Evolutionary conservation across 225 moss, liverwort and hornwort genomes (phyloP).

Genomic region (Bryum argenteum): DNA sequence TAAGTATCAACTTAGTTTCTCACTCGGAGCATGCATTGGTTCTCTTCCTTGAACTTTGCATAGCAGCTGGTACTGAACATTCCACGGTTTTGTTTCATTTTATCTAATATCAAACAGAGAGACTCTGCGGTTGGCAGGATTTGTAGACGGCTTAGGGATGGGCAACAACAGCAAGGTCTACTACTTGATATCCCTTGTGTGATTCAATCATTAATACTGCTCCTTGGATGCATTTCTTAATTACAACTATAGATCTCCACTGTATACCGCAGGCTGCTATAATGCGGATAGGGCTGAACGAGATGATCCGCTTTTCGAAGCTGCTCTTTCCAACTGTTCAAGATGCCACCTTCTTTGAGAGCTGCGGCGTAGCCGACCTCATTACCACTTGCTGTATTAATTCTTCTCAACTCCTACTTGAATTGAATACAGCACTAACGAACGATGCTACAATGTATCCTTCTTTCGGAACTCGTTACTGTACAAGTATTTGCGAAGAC

Average conservation of each 20-base stretch:
- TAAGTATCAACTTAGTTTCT: background rate
- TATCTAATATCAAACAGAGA: conserved; percentile 16
- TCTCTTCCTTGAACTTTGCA: too few relatives aligned
- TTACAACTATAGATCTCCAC: too few relatives aligned
- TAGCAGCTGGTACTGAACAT: background rate
- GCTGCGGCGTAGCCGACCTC: conserved; percentile 74
- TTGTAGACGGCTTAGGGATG: conserved; percentile 74
- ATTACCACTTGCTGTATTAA: conserved; percentile 78
- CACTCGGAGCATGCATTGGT: background rate
- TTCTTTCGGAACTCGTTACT: too few relatives aligned
- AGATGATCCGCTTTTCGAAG: conserved; percentile 72
- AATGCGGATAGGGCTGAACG: conserved; percentile 66
- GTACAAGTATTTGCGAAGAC: too few relatives aligned
- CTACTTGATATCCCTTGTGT: background rate
- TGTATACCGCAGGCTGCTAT: conserved; percentile 57
- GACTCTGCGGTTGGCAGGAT: conserved; percentile 40
- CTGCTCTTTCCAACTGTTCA: conserved; percentile 60
- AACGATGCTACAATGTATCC: too few relatives aligned
- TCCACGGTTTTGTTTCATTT: background rate
- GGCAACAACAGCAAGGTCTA: conserved; percentile 77
- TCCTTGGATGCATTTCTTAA: background rate
- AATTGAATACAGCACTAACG: too few relatives aligned
- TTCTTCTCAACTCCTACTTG: background rate
- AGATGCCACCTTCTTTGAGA: conserved; percentile 72
- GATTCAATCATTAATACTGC: background rate